Percentiles rank a stretch among this genome's conserved stretches.
Conservation (phyloP, 805 yeast species). For the Candida hispaniensis region DNA sequence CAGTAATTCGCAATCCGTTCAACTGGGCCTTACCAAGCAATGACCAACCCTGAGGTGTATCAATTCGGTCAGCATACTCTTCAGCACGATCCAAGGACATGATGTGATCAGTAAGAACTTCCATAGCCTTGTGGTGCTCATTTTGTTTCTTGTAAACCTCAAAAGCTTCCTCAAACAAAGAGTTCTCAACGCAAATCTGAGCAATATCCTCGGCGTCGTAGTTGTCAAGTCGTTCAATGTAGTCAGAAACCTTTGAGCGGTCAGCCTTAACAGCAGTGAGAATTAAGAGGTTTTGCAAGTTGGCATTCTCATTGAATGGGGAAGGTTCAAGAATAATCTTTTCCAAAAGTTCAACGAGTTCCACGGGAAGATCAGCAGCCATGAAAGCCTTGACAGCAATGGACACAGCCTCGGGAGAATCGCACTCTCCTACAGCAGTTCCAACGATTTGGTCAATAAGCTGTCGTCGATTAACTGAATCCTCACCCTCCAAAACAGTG, state of each 20-base stretch:
- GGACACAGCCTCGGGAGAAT: slow-evolving; percentile 88
- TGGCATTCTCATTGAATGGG: slow-evolving; percentile 90
- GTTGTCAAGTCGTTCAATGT: slow-evolving; percentile 81
- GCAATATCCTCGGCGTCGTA: slow-evolving; percentile 93
- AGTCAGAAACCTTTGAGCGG: slow-evolving; percentile 67
- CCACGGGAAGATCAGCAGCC: slow-evolving; percentile 88
- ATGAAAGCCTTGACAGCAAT: slow-evolving; percentile 90
- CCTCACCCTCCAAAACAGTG: slow-evolving; percentile 61
- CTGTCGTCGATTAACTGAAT: slow-evolving; percentile 81
- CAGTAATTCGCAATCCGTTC: slow-evolving; percentile 83
- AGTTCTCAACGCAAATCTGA: slow-evolving; percentile 79
- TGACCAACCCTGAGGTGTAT: slow-evolving; percentile 81
- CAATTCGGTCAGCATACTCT: slow-evolving; percentile 81
- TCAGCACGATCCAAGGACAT: slow-evolving; percentile 94
- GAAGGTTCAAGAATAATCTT: slow-evolving; percentile 96
- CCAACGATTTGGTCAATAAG: slow-evolving; percentile 90
- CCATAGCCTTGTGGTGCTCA: slow-evolving; percentile 66
- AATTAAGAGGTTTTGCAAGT: slow-evolving; percentile 83
- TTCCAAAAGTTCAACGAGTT: slow-evolving; percentile 87
- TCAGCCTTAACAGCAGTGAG: slow-evolving; percentile 95
- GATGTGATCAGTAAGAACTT: slow-evolving; percentile 82
- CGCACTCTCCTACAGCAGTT: slow-evolving; percentile 89
- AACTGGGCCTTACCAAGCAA: slow-evolving; percentile 94
- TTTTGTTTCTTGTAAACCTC: slow-evolving; percentile 83
- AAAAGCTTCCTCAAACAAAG: slow-evolving; percentile 85